Evolutionary conservation across 371 early-diverging fungal species (phyloP), one percentile per base, ranked within the genome.

Genomic region (Batkoa obscura): DNA sequence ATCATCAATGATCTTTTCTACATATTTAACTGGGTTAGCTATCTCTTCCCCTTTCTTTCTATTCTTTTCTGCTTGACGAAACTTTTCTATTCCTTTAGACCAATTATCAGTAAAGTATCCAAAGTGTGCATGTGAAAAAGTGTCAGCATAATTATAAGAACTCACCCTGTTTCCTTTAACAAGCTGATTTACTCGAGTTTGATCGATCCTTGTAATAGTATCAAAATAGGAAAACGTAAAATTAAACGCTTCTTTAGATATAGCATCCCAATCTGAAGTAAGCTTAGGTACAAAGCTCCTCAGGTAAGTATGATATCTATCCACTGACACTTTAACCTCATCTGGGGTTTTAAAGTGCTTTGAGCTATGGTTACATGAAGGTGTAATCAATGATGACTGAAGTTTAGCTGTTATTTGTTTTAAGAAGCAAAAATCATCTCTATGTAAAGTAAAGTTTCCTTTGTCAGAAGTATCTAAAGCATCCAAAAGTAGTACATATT

Each of bases 341-440:
- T 23, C 23, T 23, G 23, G 23, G 23, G 23, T 23, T 23, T 23
- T 23, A 23, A 23, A 23, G 23, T 23, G 23, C 23, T 23, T 23
- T 23, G 23, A 23, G 23, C 23, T 74, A 60, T 86, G 87, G 51
- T 76, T 67, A 63, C 87, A 86, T n/a, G 78, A 76, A n/a, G 85
- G 83, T 53, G 78, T 76, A 50, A 80, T 73, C 61, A 84, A 84
- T 38, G 81, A 80, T 15, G 79, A 68, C 0, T 84, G 71, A 41
- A 81, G 73, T 52, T 81, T 76, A 15, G 76, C 78, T 30, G 84
- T 82, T 50, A 84, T 72, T 56, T 78, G 71, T 55, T 81, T 81
- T 38, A 85, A 61, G 36, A 83, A 61, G 45, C 77, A 77, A 50
- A 85, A 86, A 31, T 72, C 69, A 30, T 80, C 72, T 10, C 79